Evolutionary conservation across 805 yeast genomes (phyloP).

Genomic region (Yarrowia sp.): DNA sequence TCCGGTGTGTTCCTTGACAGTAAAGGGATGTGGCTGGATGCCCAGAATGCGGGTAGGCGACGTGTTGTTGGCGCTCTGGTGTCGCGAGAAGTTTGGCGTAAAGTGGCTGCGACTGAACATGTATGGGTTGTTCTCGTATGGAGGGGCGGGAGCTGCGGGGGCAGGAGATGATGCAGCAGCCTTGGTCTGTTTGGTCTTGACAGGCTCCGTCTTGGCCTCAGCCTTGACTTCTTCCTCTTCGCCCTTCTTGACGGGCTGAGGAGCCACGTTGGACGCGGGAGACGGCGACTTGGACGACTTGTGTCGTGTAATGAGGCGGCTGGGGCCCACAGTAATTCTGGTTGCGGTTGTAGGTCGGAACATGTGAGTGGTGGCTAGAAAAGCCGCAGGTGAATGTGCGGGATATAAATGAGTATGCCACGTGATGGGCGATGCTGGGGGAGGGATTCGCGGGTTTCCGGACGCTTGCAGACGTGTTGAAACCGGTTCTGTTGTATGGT

Average conservation of each 20-base stretch:
- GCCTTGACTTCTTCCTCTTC: slow-evolving; percentile 10
- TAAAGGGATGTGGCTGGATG: slow-evolving; percentile 16
- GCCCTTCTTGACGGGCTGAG: slow-evolving; percentile 21
- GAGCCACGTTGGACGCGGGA: not conserved
- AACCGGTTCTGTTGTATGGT: not conserved
- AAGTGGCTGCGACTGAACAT: slow-evolving; percentile 13
- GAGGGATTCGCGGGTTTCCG: not conserved
- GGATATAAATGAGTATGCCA: not conserved
- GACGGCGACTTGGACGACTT: slow-evolving; percentile 27
- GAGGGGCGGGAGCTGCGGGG: slow-evolving; percentile 15
- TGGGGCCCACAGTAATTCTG: not conserved
- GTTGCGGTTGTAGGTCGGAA: slow-evolving; percentile 1
- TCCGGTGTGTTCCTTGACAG: slow-evolving; percentile 20
- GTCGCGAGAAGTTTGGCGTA: slow-evolving; percentile 11
- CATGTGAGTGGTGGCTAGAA: not conserved
- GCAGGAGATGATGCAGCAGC: slow-evolving; percentile 8
- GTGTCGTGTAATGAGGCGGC: not conserved
- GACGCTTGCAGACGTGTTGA: not conserved
- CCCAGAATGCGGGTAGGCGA: slow-evolving; percentile 11
- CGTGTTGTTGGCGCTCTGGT: not conserved
- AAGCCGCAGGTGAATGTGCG: not conserved
- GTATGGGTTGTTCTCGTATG: slow-evolving; percentile 21
- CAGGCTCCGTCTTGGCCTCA: not conserved
- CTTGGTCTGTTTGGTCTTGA: not conserved
- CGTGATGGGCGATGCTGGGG: not conserved